Conservation (phyloP, 2,329 filamentous ascomycete species). For the Colletotrichum eleusines region DNA sequence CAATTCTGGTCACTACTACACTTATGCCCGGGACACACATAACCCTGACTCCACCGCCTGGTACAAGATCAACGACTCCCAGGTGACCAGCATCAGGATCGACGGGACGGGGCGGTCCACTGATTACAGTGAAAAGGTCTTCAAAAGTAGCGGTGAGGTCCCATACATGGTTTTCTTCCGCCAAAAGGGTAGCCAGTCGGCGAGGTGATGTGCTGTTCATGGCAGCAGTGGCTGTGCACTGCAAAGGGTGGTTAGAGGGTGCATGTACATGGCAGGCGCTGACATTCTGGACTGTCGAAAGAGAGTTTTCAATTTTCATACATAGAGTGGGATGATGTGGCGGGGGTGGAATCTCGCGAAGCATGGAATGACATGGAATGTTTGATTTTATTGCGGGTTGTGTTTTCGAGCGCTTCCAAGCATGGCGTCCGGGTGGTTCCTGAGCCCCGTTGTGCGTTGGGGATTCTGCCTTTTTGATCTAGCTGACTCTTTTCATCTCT, state of each 20-base stretch:
- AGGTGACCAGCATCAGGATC: conserved; percentile 57
- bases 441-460: conserved; percentile 18
- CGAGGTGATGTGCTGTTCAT: conserved; percentile 16
- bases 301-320: neutral
- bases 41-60: conserved; percentile 58
- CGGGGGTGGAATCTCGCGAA: neutral
- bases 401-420: conserved; percentile 39
- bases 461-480: neutral
- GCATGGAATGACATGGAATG: conserved; percentile 3
- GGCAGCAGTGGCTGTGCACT: conserved; percentile 8
- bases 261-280: conserved; percentile 10
- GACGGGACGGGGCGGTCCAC: conserved; percentile 49
- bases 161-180: conserved; percentile 63
- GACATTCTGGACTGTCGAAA: conserved; percentile 11
- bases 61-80: conserved; percentile 63
- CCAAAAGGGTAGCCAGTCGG: conserved; percentile 49
- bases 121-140: conserved; percentile 55
- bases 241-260: neutral
- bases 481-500: neutral
- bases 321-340: conserved; percentile 17
- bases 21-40: conserved; percentile 72
- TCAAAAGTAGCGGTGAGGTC: conserved; percentile 54
- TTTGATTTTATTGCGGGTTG: neutral
- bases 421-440: conserved; percentile 34
- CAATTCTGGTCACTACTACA: conserved; percentile 83